A percentile compares a stretch with the other conserved stretches of the same genome.
Evolutionary conservation across 805 yeast genomes (phyloP).

Genomic region (Metschnikowia gruessii): DNA sequence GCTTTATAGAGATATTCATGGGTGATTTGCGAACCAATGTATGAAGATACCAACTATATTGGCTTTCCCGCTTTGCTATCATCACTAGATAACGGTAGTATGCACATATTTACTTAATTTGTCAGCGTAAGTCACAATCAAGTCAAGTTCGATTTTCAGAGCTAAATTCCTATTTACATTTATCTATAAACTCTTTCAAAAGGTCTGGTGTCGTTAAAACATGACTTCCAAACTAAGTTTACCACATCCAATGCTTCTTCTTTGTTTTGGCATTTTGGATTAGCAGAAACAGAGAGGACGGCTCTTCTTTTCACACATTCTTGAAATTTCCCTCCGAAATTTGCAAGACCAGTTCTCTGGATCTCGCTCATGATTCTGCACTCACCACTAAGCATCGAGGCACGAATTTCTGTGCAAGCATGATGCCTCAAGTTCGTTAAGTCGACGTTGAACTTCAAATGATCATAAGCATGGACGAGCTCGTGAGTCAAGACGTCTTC

Average conservation of each 20-base stretch:
- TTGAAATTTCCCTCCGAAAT: conserved; percentile 80
- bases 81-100: no score
- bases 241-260: conserved; percentile 79
- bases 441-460: conserved; percentile 81
- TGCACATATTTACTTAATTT: no score
- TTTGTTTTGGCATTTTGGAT: conserved; percentile 73
- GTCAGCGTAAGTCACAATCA: no score
- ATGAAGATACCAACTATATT: no score
- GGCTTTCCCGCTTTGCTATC: no score
- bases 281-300: conserved; percentile 73
- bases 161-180: conserved; percentile 10
- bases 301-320: conserved; percentile 90
- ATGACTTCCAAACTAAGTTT: conserved; percentile 85
- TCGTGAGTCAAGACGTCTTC: conserved; percentile 94
- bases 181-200: conserved; percentile 86
- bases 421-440: conserved; percentile 85
- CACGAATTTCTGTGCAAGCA: conserved; percentile 96
- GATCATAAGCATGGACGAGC: conserved; percentile 89
- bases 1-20: no score
- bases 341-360: conserved; percentile 48
- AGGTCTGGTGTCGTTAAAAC: conserved; percentile 94
- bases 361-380: conserved; percentile 89
- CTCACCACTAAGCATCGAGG: conserved; percentile 90
- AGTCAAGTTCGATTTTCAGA: not conserved
- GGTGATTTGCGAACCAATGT: no score